These are phyloP conservation scores for Amanita exitialis DNA, from an alignment of 768 basidiomycete genomes.

Conservation along the genomic window DNA sequence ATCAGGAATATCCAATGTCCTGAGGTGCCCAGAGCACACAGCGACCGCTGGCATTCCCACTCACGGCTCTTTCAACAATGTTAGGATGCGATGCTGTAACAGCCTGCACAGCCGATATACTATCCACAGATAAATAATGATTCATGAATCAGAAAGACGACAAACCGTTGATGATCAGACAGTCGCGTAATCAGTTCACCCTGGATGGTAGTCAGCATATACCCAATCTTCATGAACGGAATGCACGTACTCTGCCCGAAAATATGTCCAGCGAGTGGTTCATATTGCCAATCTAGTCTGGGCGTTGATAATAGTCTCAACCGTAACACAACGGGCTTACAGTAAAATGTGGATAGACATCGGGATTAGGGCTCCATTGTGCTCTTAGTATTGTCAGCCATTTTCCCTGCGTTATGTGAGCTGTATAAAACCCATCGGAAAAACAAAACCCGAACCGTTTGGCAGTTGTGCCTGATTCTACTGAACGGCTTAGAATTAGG, in stretches of 20 bases:
- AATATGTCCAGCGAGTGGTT: slow-evolving; percentile 68
- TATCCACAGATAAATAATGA: slow-evolving; percentile 16
- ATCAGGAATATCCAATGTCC: slow-evolving; percentile 10
- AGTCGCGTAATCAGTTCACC: slow-evolving; percentile 63
- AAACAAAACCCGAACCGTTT: slow-evolving; percentile 46
- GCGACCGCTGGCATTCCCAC: slow-evolving; percentile 70
- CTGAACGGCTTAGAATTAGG: slow-evolving; percentile 54
- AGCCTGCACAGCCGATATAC: slow-evolving; percentile 79
- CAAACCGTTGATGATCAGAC: slow-evolving; percentile 45
- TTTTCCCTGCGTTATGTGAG: slow-evolving; percentile 42
- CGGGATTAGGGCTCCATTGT: slow-evolving; percentile 70
- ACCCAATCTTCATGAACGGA: not conserved
- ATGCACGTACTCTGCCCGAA: slow-evolving; percentile 49
- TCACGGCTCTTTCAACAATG: slow-evolving; percentile 63
- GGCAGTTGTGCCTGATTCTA: slow-evolving; percentile 63
- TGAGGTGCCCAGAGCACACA: slow-evolving; percentile 71
- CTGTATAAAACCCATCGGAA: not conserved
- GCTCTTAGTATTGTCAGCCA: slow-evolving; percentile 76
- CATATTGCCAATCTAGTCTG: slow-evolving; percentile 62
- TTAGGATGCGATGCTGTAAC: slow-evolving; percentile 83
- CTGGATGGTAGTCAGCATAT: slow-evolving; percentile 20
- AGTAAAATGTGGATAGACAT: slow-evolving; percentile 77
- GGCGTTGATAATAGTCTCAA: not conserved
- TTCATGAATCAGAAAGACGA: not conserved
- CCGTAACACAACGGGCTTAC: slow-evolving; percentile 27